Base-by-base conservation (phyloP, 192 early-diverging fungal species). In the Mortierella hygrophila region DNA sequence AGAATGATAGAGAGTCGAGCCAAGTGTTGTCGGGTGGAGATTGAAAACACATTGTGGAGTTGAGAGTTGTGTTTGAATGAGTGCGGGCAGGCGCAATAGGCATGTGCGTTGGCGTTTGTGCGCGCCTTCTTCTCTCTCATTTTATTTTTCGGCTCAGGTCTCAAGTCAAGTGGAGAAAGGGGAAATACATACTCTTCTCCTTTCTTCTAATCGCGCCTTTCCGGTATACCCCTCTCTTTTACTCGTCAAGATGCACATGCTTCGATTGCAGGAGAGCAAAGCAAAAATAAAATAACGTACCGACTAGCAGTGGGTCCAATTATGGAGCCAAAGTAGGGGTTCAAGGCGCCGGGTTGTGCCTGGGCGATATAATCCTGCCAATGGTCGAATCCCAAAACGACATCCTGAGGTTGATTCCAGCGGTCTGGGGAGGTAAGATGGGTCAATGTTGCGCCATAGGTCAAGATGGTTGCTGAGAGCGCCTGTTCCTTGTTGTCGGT, bases 281-380 rank as follows among this genome's bases (percentile, higher is more conserved):
- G 52, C 3, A 40, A 38, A 21, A 74, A 29, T 11, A 54, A 20
- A 3, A 75, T 38, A 41, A 15, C 52, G 26, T 88, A 93, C 92
- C 93, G 80, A 77, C 96, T 97, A 38, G 95, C 97, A 23, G 91
- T 92, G 4, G 95, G 91, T 54, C 96, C 96, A 23, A 97, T 89
- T 6, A 92, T 88, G 20, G 92, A 92, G 16, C 96, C 96, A 90
- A 96, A 97, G 78, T 93, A 97, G 16, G 94, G 93, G 47, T 94
- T 93, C 72, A 93, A 80, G 16, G 87, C 90, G 1, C 84, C 68
- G 13, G 74, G 68, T 13, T 85, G 18, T 38, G 78, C 78, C 35
- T 85, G 83, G 1, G 74, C 78, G 16, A 80, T 63, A 73, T 91
- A 92, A 21, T 77, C 76, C 46, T 94, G 85, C 81, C 91, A 91